Evolutionary conservation across 306 rosid genomes (phyloP).

Genomic region (Cucumis cinereus): DNA sequence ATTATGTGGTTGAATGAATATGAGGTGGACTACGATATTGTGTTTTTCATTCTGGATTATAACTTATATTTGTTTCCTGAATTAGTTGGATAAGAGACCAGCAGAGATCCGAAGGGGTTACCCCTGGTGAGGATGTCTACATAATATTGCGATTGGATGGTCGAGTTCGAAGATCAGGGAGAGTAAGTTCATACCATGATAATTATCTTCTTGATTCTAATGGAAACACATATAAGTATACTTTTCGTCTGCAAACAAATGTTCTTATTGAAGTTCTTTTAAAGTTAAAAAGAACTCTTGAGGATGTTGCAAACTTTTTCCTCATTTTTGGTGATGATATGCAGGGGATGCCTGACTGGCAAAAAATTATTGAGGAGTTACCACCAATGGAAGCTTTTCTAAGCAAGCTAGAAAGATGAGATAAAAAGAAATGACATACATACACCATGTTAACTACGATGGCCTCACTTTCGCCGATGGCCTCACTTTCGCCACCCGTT

Average conservation of each 20-base stretch:
- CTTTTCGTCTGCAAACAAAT: not conserved
- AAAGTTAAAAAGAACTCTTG: not conserved
- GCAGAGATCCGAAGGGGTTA: conserved; percentile 82
- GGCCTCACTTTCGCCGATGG: not conserved
- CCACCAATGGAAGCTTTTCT: conserved; percentile 81
- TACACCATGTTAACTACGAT: conserved; percentile 5
- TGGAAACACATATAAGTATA: not conserved
- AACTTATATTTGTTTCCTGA: not conserved
- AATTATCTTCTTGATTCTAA: not conserved
- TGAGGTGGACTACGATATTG: not conserved
- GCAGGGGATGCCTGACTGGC: conserved; percentile 99
- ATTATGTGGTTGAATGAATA: not conserved
- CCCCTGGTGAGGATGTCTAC: conserved; percentile 82
- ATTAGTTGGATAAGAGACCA: conserved; percentile 90
- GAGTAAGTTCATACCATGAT: conserved; percentile 34
- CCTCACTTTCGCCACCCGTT: not conserved
- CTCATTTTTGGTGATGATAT: conserved; percentile 4
- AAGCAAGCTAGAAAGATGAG: conserved; percentile 81
- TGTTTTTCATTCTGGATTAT: not conserved
- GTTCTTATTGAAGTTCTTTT: not conserved
- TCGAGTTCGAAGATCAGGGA: conserved; percentile 94
- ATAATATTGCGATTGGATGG: conserved; percentile 86
- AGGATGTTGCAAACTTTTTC: not conserved
- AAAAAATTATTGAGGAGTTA: conserved; percentile 65
- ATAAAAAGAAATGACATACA: not conserved